Conservation (phyloP, 2,329 filamentous ascomycete species). For the Ascochyta viciae-villosae region DNA sequence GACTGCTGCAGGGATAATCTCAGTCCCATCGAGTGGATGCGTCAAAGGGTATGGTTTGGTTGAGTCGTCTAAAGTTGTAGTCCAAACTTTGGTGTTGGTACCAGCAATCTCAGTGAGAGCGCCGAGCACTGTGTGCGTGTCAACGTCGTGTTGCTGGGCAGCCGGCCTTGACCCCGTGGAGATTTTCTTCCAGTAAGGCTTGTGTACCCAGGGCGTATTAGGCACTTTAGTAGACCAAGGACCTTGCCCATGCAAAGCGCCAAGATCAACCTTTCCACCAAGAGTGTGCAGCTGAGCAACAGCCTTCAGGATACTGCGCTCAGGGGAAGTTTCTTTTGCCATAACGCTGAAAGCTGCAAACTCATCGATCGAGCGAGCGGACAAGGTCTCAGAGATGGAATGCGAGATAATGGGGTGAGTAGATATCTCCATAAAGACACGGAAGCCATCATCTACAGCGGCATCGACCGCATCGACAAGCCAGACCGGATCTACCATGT, state of each 20-base stretch:
- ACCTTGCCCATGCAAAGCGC: conserved; percentile 5
- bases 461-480: conserved; percentile 48
- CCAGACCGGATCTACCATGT: conserved; percentile 50
- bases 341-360: conserved; percentile 44
- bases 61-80: conserved; percentile 47
- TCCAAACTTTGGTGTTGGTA: conserved; percentile 22
- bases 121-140: conserved; percentile 27
- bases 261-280: conserved; percentile 41
- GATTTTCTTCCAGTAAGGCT: conserved; percentile 27
- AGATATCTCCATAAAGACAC: conserved; percentile 53
- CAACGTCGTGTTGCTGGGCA: conserved; percentile 19
- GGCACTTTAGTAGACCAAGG: conserved; percentile 20
- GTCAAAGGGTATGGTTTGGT: conserved; percentile 52
- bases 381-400: conserved; percentile 52
- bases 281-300: conserved; percentile 40
- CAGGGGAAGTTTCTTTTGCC: conserved; percentile 33
- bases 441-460: conserved; percentile 48
- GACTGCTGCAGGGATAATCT: conserved; percentile 54
- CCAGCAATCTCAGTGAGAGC: conserved; percentile 19
- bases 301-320: conserved; percentile 35
- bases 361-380: conserved; percentile 42
- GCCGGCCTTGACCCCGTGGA: conserved; percentile 5
- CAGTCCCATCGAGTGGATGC: conserved; percentile 52
- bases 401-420: conserved; percentile 53
- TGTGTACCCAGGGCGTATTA: conserved; percentile 38